Evolutionary conservation across 2,329 filamentous ascomycete genomes (phyloP).

Genomic region (Diplodia mutila): DNA sequence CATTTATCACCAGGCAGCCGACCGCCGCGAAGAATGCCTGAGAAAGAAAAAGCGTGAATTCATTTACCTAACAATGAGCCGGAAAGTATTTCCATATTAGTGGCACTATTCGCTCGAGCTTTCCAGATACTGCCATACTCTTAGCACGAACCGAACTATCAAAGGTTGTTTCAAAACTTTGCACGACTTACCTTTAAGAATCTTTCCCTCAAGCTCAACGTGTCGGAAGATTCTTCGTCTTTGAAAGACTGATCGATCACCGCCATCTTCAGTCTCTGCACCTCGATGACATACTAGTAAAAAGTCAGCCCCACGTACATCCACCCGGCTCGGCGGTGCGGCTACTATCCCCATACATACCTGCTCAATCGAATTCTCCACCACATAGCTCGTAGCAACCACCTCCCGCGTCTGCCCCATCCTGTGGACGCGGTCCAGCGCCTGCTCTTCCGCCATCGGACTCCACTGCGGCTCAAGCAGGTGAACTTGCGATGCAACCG

Average conservation of each 20-base stretch:
- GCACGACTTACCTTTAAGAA: slow-evolving; percentile 1
- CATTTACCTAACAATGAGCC: too few species aligned
- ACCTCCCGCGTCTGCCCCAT: slow-evolving; percentile 38
- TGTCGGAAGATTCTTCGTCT: not conserved
- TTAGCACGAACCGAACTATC: too few species aligned
- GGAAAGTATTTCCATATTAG: too few species aligned
- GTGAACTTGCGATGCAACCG: slow-evolving; percentile 36
- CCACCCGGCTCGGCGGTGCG: too few species aligned
- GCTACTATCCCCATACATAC: slow-evolving; percentile 18
- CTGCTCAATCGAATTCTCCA: slow-evolving; percentile 34
- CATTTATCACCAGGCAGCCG: too few species aligned
- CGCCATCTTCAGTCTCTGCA: not conserved
- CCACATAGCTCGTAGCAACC: slow-evolving; percentile 35
- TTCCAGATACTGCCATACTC: too few species aligned
- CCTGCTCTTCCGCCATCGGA: slow-evolving; percentile 41
- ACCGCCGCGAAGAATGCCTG: too few species aligned
- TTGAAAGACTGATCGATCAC: not conserved
- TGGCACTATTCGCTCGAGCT: too few species aligned
- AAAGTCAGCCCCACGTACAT: not conserved
- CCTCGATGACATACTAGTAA: not conserved
- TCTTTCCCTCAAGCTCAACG: not conserved
- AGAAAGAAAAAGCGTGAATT: too few species aligned
- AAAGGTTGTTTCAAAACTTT: too few species aligned
- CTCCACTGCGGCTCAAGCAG: slow-evolving; percentile 44
- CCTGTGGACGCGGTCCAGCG: slow-evolving; percentile 39